phyloP scores from a whole-genome alignment of 2,329 filamentous ascomycete species.

The Botrytis pseudocinerea region DNA sequence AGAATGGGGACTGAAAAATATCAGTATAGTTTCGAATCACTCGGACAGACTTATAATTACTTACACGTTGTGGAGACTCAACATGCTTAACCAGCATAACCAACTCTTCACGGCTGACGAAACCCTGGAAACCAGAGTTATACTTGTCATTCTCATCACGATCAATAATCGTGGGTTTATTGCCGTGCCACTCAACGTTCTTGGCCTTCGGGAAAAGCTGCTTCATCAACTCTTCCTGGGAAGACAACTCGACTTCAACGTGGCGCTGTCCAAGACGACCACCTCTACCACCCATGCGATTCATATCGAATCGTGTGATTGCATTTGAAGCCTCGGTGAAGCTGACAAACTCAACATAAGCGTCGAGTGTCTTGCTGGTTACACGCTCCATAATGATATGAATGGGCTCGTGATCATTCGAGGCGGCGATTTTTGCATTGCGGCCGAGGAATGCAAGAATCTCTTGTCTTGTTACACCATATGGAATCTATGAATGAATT shows the following conservation, averaged over 20 bases:
- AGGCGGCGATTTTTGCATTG: slow-evolving; percentile 56
- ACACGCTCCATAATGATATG: slow-evolving; percentile 67
- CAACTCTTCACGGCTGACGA: slow-evolving; percentile 63
- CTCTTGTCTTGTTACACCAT: slow-evolving; percentile 53
- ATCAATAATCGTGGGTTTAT: slow-evolving; percentile 46
- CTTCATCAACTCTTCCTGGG: slow-evolving; percentile 57
- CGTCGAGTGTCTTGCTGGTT: slow-evolving; percentile 62
- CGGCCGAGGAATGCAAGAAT: slow-evolving; percentile 60
- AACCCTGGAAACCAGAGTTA: slow-evolving; percentile 59
- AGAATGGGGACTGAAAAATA: slow-evolving; percentile 55
- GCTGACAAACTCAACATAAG: slow-evolving; percentile 58
- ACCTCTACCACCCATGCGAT: slow-evolving; percentile 43
- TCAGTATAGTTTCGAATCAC: slow-evolving; percentile 20
- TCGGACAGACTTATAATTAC: slow-evolving; percentile 37
- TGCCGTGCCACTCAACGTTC: slow-evolving; percentile 57
- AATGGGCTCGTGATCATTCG: slow-evolving; percentile 53
- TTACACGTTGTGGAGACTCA: slow-evolving; percentile 61
- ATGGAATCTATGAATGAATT: slow-evolving; percentile 52
- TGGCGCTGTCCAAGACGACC: slow-evolving; percentile 58
- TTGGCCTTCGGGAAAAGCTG: slow-evolving; percentile 61
- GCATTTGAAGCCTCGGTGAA: slow-evolving; percentile 55
- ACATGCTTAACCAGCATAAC: slow-evolving; percentile 64
- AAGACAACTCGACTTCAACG: slow-evolving; percentile 58
- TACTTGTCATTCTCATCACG: slow-evolving; percentile 41
- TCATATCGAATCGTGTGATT: slow-evolving; percentile 50